phyloP scores from a whole-genome alignment of 73 alveolate species.

The Tetrahymena thermophila region DNA sequence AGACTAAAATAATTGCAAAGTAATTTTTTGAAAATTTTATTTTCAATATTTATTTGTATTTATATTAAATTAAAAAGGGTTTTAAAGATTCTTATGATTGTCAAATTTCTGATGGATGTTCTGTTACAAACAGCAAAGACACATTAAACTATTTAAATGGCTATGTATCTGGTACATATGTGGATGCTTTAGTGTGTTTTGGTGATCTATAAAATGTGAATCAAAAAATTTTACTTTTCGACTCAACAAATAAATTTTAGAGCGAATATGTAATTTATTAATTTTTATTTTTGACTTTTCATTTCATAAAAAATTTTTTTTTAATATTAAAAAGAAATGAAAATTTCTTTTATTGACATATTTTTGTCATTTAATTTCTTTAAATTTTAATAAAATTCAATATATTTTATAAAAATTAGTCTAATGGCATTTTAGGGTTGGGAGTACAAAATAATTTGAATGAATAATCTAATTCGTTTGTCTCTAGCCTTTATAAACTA shows the following conservation, averaged over 20 bases:
- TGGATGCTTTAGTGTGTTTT: neutral
- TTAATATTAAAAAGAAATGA: too few relatives aligned
- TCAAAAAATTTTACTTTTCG: neutral
- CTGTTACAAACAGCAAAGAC: neutral
- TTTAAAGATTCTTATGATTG: neutral
- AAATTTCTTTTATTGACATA: too few relatives aligned
- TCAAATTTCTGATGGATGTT: neutral
- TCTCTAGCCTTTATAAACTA: neutral
- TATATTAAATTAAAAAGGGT: neutral
- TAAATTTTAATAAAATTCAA: too few relatives aligned
- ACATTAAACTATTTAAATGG: neutral
- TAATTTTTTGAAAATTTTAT: too few relatives aligned
- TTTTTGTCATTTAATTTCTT: too few relatives aligned
- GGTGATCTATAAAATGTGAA: neutral
- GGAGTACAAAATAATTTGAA: neutral
- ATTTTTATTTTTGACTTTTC: too few relatives aligned
- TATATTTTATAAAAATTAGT: neutral
- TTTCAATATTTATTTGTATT: too few relatives aligned
- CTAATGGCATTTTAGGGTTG: neutral
- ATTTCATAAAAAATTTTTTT: too few relatives aligned
- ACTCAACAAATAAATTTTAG: neutral
- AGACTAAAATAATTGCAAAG: neutral
- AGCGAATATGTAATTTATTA: neutral
- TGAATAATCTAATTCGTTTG: neutral
- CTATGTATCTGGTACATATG: neutral